A percentile compares a stretch with the other conserved stretches of the same genome.
phyloP scores from a whole-genome alignment of 257 asterid genomes.

The Fraxinus quadrangulata region DNA sequence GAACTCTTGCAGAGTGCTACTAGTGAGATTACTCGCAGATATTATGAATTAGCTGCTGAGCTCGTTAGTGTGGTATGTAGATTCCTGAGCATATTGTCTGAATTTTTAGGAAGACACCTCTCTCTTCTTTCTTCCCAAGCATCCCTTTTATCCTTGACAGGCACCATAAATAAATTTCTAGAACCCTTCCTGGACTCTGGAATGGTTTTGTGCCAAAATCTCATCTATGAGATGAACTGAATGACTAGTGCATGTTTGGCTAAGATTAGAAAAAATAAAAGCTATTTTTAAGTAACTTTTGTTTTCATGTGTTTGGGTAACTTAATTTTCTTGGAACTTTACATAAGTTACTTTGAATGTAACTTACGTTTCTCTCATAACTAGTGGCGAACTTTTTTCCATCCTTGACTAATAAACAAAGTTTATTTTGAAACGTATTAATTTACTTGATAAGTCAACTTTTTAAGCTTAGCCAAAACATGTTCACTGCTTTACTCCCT shows the following conservation, averaged over 20 bases:
- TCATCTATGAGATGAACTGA: conserved; percentile 4
- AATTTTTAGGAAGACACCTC: not conserved
- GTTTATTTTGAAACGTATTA: not conserved
- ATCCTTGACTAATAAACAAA: not conserved
- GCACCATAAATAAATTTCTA: not conserved
- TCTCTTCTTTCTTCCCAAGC: not conserved
- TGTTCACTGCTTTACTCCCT: not conserved
- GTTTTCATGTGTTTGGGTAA: not conserved
- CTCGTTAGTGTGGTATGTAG: conserved; percentile 75
- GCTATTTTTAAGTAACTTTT: not conserved
- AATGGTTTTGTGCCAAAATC: conserved; percentile 13
- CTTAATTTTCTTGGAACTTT: not conserved
- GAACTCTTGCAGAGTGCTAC: conserved; percentile 78
- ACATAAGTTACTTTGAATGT: not conserved
- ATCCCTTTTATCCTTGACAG: conserved; percentile 19
- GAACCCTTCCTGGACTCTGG: conserved; percentile 8
- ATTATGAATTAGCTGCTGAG: conserved; percentile 78
- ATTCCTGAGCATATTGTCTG: conserved; percentile 7
- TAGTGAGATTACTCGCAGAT: conserved; percentile 71
- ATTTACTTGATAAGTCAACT: not conserved
- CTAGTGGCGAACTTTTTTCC: not conserved
- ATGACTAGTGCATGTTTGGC: not conserved
- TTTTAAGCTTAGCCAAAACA: not conserved
- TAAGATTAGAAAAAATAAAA: not conserved
- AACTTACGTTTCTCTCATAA: not conserved